These are phyloP conservation scores for Arthrobotrys pseudoclavata DNA, from an alignment of 2,329 filamentous ascomycete genomes.

Conservation along the genomic window DNA sequence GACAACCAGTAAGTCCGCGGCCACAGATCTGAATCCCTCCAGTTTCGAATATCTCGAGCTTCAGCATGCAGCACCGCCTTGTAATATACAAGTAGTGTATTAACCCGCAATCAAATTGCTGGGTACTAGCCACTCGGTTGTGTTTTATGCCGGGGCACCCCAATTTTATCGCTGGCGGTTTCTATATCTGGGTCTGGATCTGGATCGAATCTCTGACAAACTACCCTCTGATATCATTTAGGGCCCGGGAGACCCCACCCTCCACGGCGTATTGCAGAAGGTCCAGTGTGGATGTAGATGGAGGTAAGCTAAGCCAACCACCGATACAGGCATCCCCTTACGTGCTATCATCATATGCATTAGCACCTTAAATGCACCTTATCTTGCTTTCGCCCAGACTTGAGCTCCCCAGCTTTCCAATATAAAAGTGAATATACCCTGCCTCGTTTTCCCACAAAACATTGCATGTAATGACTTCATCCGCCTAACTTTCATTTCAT, in stretches of 20 bases:
- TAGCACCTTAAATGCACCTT: conserved; percentile 51
- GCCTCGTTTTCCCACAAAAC: conserved; percentile 20
- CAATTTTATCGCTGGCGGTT: conserved; percentile 3
- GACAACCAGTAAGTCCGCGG: conserved; percentile 49
- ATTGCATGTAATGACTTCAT: conserved; percentile 47
- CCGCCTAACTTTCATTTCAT: conserved; percentile 7
- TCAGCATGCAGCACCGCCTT: conserved; percentile 1
- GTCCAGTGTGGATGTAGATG: conserved; percentile 59
- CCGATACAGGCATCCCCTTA: conserved; percentile 43
- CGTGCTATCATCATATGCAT: conserved; percentile 53
- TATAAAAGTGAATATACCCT: conserved; percentile 50
- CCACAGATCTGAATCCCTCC: conserved; percentile 39
- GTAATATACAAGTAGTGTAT: background rate
- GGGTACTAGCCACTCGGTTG: conserved; percentile 12
- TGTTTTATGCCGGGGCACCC: conserved; percentile 16
- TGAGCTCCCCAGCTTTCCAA: conserved; percentile 39
- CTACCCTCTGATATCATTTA: conserved; percentile 54
- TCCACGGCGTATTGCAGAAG: conserved; percentile 50
- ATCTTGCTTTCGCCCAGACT: conserved; percentile 46
- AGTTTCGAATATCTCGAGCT: conserved; percentile 42
- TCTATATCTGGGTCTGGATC: conserved; percentile 47
- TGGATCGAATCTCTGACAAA: conserved; percentile 59
- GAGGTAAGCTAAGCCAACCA: conserved; percentile 59
- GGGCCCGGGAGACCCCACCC: conserved; percentile 54
- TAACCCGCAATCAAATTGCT: conserved; percentile 3